These are phyloP conservation scores for Alternaria gansuensis DNA, from an alignment of 2,329 filamentous ascomycete genomes.

Conservation along the genomic window DNA sequence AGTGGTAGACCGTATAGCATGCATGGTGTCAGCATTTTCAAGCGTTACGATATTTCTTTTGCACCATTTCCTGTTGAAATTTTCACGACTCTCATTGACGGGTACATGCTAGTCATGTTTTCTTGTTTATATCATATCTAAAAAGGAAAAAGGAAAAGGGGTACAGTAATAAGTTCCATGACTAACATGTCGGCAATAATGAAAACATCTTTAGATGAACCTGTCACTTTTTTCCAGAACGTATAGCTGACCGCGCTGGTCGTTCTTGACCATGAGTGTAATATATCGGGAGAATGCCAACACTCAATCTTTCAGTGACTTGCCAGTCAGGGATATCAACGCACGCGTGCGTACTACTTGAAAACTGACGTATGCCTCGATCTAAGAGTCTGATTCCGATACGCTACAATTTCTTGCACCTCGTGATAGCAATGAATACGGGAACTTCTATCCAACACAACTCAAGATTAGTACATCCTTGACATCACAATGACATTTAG, in stretches of 20 bases:
- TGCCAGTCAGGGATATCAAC: no score
- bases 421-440: no score
- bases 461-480: no score
- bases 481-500: no score
- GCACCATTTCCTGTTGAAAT: neutral
- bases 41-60: constrained; percentile 1
- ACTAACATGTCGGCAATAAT: neutral
- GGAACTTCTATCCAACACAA: no score
- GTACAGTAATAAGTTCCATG: neutral
- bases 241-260: neutral
- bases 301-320: no score
- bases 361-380: no score
- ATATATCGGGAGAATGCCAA: no score
- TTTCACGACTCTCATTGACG: constrained; percentile 3
- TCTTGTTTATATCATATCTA: constrained; percentile 1
- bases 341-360: no score
- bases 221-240: neutral
- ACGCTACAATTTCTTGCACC: no score
- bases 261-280: neutral
- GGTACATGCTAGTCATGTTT: constrained; percentile 7
- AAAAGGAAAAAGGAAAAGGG: neutral
- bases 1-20: constrained; percentile 20
- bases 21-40: neutral
- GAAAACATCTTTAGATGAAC: neutral
- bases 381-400: no score